Percentiles rank a stretch among this genome's conserved stretches.
Conservation (phyloP, 2,329 filamentous ascomycete genomes). For the Claviceps paspali region DNA sequence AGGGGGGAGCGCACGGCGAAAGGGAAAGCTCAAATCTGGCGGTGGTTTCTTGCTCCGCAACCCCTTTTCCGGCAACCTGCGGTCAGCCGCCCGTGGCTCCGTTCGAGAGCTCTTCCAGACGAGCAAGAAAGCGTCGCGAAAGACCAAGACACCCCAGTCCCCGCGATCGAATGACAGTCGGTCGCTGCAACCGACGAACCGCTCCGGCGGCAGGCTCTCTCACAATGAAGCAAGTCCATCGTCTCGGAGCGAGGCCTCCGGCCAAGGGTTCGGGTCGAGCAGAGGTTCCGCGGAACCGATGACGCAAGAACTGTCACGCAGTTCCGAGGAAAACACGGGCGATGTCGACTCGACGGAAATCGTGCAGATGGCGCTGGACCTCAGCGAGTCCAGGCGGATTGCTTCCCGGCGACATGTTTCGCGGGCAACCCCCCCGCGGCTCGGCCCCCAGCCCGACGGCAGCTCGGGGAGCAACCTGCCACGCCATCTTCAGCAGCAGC, state of each 20-base stretch:
- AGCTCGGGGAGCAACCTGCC: slow-evolving; percentile 43
- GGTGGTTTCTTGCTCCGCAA: slow-evolving; percentile 38
- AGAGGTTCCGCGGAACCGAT: background rate
- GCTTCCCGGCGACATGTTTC: slow-evolving; percentile 42
- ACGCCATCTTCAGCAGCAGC: slow-evolving; percentile 58
- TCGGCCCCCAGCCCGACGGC: slow-evolving; percentile 36
- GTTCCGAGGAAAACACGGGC: slow-evolving; percentile 17
- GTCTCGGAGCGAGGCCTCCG: slow-evolving; percentile 1
- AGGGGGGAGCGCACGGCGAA: slow-evolving; percentile 15
- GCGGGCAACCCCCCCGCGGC: slow-evolving; percentile 33
- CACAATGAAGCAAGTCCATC: background rate
- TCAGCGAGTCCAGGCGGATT: slow-evolving; percentile 65
- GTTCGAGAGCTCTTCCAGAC: slow-evolving; percentile 11
- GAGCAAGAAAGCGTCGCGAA: slow-evolving; percentile 9
- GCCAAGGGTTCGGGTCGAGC: background rate
- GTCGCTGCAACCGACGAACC: background rate
- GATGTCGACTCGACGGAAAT: slow-evolving; percentile 77
- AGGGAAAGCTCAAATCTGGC: slow-evolving; percentile 28
- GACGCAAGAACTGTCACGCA: background rate
- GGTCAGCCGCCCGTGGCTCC: slow-evolving; percentile 16
- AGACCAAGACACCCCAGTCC: background rate
- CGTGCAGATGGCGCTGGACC: slow-evolving; percentile 76
- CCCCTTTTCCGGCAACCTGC: slow-evolving; percentile 19
- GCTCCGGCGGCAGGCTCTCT: background rate
- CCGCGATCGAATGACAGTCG: slow-evolving; percentile 1